A percentile compares a stretch with the other conserved stretches of the same genome.
phyloP scores from a whole-genome alignment of 2,329 filamentous ascomycete species.

The Thielaviopsis cerberus region DNA sequence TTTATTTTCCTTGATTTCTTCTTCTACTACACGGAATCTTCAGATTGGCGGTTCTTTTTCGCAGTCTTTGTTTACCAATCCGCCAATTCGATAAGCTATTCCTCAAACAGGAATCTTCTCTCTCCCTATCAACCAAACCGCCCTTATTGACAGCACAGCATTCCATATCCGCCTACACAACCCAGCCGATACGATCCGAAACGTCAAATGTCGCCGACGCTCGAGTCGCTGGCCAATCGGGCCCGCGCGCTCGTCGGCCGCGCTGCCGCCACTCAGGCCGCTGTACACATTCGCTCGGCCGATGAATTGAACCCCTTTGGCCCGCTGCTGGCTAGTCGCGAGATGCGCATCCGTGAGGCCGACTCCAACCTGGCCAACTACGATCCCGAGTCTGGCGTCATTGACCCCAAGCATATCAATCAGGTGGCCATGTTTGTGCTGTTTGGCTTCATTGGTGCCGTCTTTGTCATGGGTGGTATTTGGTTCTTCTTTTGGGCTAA shows the following conservation, averaged over 20 bases:
- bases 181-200: not conserved
- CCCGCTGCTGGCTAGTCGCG: slow-evolving; percentile 24
- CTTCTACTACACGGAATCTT: slow-evolving; percentile 7
- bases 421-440: slow-evolving; percentile 62
- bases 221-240: slow-evolving; percentile 2
- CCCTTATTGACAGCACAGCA: not conserved
- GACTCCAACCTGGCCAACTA: slow-evolving; percentile 16
- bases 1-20: slow-evolving; percentile 12
- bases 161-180: no score
- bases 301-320: slow-evolving; percentile 15
- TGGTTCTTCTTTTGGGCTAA: slow-evolving; percentile 99
- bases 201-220: slow-evolving; percentile 1
- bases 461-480: slow-evolving; percentile 55
- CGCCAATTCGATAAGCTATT: not conserved
- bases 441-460: slow-evolving; percentile 66
- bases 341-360: slow-evolving; percentile 26
- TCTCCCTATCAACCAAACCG: slow-evolving; percentile 13
- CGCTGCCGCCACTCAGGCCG: not conserved
- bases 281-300: slow-evolving; percentile 1
- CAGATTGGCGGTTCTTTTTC: no score
- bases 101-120: slow-evolving; percentile 15
- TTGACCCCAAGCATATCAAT: slow-evolving; percentile 38
- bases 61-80: no score
- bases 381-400: slow-evolving; percentile 29
- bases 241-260: slow-evolving; percentile 2